Conservation (phyloP, 176 grass and related monocot genomes). For the Hsuehochloa calcarea region DNA sequence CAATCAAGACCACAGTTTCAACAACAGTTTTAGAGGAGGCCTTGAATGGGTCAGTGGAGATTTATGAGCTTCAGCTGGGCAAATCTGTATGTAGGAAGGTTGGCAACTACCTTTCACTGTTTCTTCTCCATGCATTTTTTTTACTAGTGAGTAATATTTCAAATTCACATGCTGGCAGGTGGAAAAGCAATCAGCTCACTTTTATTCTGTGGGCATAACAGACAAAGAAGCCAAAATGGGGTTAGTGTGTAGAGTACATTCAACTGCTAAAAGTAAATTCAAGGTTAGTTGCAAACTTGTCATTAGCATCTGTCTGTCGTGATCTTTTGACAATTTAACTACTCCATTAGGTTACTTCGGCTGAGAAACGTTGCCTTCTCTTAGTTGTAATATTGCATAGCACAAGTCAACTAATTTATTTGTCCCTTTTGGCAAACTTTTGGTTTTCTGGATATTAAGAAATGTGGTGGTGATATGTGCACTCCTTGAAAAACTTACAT, state of each 20-base stretch:
- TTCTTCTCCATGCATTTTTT: slow-evolving; percentile 26
- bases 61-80: slow-evolving; percentile 61
- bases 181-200: slow-evolving; percentile 96
- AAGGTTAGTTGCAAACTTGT: slow-evolving; percentile 61
- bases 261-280: slow-evolving; percentile 97
- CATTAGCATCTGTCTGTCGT: slow-evolving; percentile 2
- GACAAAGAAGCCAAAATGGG: slow-evolving; percentile 77
- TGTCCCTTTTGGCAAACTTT: slow-evolving; percentile 3
- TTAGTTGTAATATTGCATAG: slow-evolving; percentile 5
- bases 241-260: slow-evolving; percentile 82
- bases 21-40: slow-evolving; percentile 97
- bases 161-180: slow-evolving; percentile 58
- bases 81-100: slow-evolving; percentile 79
- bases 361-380: slow-evolving; percentile 1
- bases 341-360: slow-evolving; percentile 12
- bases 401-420: neutral
- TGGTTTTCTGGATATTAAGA: neutral
- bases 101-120: slow-evolving; percentile 9
- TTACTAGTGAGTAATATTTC: slow-evolving; percentile 11
- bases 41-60: slow-evolving; percentile 65
- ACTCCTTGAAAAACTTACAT: neutral
- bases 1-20: slow-evolving; percentile 94
- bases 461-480: neutral
- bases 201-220: slow-evolving; percentile 92
- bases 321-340: slow-evolving; percentile 22